These are phyloP conservation scores for Auricularia cornea DNA, from an alignment of 768 basidiomycete genomes.

Conservation along the genomic window DNA sequence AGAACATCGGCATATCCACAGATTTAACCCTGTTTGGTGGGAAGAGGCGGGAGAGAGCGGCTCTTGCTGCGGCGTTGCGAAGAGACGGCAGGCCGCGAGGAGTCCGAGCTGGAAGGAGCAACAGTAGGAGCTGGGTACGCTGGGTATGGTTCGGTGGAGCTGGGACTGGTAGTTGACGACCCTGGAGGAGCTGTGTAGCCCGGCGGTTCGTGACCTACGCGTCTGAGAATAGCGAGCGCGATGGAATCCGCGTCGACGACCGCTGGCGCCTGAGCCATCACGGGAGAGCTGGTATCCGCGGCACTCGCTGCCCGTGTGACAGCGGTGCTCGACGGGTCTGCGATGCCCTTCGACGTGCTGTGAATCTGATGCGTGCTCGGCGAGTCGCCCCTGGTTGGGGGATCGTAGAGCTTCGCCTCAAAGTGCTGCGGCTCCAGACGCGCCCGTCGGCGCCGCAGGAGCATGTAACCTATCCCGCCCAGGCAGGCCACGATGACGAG, in stretches of 20 bases:
- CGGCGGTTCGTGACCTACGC: background rate
- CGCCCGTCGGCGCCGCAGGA: background rate
- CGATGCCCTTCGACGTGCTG: background rate
- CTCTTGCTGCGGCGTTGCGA: too few relatives aligned
- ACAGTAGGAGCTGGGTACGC: too few relatives aligned
- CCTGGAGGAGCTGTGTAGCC: background rate
- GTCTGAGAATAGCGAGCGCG: background rate
- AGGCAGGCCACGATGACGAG: background rate
- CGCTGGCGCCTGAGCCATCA: background rate
- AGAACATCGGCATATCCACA: too few relatives aligned
- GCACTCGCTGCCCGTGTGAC: background rate
- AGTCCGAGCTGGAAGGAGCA: too few relatives aligned
- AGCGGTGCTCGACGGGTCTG: background rate
- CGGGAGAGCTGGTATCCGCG: background rate
- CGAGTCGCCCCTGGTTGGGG: background rate
- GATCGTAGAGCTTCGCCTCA: background rate
- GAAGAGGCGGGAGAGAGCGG: too few relatives aligned
- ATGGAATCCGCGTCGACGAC: background rate
- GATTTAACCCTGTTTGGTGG: too few relatives aligned
- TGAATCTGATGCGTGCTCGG: background rate
- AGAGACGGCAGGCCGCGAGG: too few relatives aligned
- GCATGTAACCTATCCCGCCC: background rate
- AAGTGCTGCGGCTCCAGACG: background rate
- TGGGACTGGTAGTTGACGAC: background rate
- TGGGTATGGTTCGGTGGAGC: too few relatives aligned